phyloP scores from a whole-genome alignment of 345 rosid species.

The Sonneratia alba region DNA sequence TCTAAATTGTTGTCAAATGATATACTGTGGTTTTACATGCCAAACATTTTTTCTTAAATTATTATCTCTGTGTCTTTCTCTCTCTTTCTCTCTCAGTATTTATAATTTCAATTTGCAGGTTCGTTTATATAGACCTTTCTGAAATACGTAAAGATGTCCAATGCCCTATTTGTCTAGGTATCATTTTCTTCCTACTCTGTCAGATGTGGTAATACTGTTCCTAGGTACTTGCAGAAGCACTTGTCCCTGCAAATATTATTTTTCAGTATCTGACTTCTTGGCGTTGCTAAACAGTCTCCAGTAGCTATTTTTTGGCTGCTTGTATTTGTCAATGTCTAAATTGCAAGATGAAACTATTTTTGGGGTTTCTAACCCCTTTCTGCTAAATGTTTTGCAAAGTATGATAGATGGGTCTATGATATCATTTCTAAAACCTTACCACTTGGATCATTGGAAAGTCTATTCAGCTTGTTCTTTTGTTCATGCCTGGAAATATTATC shows the following conservation, averaged over 20 bases:
- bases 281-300: not conserved
- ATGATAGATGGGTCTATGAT: not conserved
- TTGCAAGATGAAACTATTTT: not conserved
- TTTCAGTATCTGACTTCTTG: not conserved
- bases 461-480: not conserved
- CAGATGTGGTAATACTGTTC: not conserved
- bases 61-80: not conserved
- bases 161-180: conserved; percentile 88
- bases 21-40: not conserved
- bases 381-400: no score
- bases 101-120: conserved; percentile 39
- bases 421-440: not conserved
- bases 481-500: not conserved
- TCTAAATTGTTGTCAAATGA: not conserved
- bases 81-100: not conserved
- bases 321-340: not conserved
- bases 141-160: conserved; percentile 67
- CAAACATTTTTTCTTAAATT: not conserved
- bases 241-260: not conserved
- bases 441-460: not conserved
- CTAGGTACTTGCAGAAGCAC: not conserved
- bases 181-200: conserved; percentile 1
- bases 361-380: not conserved
- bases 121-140: conserved; percentile 41
- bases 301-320: not conserved